Evolutionary conservation across 805 yeast genomes (phyloP).

Genomic region (Debaryomyces maramus): DNA sequence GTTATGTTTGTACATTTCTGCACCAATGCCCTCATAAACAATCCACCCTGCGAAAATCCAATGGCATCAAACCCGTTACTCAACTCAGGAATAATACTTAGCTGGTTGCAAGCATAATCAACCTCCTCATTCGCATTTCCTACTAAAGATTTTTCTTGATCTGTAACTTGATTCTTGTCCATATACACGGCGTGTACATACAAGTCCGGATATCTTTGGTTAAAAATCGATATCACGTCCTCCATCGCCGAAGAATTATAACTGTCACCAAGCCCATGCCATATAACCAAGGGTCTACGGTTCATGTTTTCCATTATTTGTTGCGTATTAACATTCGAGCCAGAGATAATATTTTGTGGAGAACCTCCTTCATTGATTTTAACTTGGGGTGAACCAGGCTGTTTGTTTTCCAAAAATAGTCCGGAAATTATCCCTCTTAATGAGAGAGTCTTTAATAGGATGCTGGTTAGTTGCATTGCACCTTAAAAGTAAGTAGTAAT

Average conservation of each 20-base stretch:
- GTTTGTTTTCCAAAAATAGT: neutral
- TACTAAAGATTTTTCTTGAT: slow-evolving; percentile 54
- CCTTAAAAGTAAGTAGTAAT: neutral
- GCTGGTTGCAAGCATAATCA: slow-evolving; percentile 53
- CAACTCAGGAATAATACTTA: slow-evolving; percentile 47
- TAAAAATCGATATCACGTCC: slow-evolving; percentile 43
- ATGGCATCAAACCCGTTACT: slow-evolving; percentile 63
- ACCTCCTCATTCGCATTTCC: slow-evolving; percentile 62
- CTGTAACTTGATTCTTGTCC: slow-evolving; percentile 49
- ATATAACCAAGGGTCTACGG: slow-evolving; percentile 57
- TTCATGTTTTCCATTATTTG: neutral
- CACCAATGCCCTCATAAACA: slow-evolving; percentile 67
- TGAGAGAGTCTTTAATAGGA: neutral
- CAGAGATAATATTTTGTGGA: neutral
- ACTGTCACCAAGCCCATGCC: slow-evolving; percentile 86
- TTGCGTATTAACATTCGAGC: neutral
- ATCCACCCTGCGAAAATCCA: slow-evolving; percentile 84
- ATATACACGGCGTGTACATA: slow-evolving; percentile 55
- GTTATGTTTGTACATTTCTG: slow-evolving; percentile 50
- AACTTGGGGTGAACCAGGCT: neutral
- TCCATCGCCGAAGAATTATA: slow-evolving; percentile 62
- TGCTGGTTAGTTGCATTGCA: neutral
- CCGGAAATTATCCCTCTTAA: neutral
- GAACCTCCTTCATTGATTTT: neutral
- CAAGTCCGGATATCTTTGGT: slow-evolving; percentile 47